phyloP scores from a whole-genome alignment of 148 eudicot species.

The Cornus kousa region DNA sequence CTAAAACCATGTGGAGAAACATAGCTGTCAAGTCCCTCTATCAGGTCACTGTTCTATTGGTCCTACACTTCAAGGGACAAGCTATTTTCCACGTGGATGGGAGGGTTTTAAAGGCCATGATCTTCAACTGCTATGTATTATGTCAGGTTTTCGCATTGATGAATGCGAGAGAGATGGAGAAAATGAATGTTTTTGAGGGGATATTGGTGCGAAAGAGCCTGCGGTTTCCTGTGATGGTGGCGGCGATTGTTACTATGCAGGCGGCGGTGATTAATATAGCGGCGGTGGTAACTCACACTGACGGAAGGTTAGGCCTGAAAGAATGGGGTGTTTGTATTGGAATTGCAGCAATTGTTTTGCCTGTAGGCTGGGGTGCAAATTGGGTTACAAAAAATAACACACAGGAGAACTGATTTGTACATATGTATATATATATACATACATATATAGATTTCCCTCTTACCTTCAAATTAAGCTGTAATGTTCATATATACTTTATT shows the following conservation, averaged over 20 bases:
- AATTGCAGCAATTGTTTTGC: background rate
- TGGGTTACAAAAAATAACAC: background rate
- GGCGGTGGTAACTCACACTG: background rate
- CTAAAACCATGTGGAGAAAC: background rate
- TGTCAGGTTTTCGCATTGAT: slow-evolving; percentile 9
- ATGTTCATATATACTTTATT: no score
- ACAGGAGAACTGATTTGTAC: no score
- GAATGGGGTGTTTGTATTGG: slow-evolving; percentile 7
- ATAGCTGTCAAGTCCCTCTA: slow-evolving; percentile 7
- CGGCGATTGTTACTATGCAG: background rate
- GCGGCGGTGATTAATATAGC: background rate
- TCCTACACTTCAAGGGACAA: background rate
- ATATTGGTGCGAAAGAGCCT: no score
- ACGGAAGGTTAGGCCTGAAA: background rate
- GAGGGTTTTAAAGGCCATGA: background rate
- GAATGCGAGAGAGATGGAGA: background rate
- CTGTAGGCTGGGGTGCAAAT: background rate
- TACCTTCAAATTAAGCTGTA: no score
- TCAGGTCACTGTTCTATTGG: slow-evolving; percentile 6
- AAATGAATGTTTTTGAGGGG: background rate
- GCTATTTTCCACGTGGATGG: background rate
- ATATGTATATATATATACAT: no score
- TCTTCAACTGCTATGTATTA: slow-evolving; percentile 9
- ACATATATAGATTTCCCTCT: no score
- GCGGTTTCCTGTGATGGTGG: background rate